phyloP scores from a whole-genome alignment of 441 rosid genomes.

The Daphne laureola region DNA sequence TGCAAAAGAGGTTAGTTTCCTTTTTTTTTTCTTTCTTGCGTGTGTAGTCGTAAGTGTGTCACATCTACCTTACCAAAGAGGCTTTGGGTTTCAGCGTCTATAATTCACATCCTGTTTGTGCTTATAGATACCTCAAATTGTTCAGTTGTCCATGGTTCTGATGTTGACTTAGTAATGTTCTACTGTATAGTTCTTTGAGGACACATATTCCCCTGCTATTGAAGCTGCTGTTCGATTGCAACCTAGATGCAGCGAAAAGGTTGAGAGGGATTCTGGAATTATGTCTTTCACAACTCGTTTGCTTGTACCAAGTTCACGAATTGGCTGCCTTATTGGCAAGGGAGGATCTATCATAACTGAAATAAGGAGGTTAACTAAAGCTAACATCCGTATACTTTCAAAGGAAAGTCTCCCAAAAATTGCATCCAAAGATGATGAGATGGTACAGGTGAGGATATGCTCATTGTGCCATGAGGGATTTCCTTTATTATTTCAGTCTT shows the following conservation, averaged over 20 bases:
- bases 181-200: slow-evolving; percentile 55
- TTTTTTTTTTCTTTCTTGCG: slow-evolving; percentile 10
- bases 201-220: slow-evolving; percentile 67
- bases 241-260: slow-evolving; percentile 87
- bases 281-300: slow-evolving; percentile 79
- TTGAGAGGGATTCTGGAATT: slow-evolving; percentile 87
- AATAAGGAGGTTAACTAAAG: slow-evolving; percentile 81
- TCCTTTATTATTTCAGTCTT: too few relatives aligned
- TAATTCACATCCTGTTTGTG: neutral
- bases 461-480: too few relatives aligned
- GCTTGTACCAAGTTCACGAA: slow-evolving; percentile 84
- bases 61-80: too few relatives aligned
- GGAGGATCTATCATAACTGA: slow-evolving; percentile 86
- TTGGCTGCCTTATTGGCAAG: slow-evolving; percentile 96
- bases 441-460: slow-evolving; percentile 67
- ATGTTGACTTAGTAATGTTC: slow-evolving; percentile 10
- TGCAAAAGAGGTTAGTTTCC: slow-evolving; percentile 63
- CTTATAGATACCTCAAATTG: neutral
- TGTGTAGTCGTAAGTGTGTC: too few relatives aligned
- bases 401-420: slow-evolving; percentile 87
- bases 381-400: slow-evolving; percentile 80
- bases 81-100: neutral
- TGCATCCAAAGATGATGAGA: slow-evolving; percentile 89
- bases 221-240: slow-evolving; percentile 88
- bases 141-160: slow-evolving; percentile 2